phyloP scores from a whole-genome alignment of 495 filamentous ascomycete species.

The Aspergillus indologenus region DNA sequence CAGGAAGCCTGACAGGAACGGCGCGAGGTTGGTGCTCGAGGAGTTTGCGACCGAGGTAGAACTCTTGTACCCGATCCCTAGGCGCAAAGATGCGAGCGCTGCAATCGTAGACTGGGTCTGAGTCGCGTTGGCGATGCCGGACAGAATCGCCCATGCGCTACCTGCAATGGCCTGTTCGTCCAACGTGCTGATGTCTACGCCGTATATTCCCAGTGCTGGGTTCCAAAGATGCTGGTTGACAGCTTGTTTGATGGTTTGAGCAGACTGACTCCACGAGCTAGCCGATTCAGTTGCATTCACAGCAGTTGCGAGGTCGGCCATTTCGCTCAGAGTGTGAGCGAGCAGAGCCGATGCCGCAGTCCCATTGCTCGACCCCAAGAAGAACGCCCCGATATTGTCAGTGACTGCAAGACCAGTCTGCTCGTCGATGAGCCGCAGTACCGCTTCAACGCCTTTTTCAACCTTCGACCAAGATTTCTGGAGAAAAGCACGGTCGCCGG shows the following conservation, averaged over 20 bases:
- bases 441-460: constrained; percentile 6
- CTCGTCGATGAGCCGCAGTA: constrained; percentile 14
- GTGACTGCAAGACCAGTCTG: constrained; percentile 18
- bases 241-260: background rate
- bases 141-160: constrained; percentile 4
- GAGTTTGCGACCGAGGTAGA: constrained; percentile 9
- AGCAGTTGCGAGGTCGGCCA: background rate
- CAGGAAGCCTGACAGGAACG: constrained; percentile 29
- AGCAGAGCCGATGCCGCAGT: constrained; percentile 9
- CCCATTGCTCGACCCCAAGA: constrained; percentile 7
- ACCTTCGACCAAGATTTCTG: constrained; percentile 10
- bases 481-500: constrained; percentile 7
- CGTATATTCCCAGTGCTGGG: background rate
- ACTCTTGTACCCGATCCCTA: constrained; percentile 20
- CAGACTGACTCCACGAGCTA: background rate
- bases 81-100: constrained; percentile 5
- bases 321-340: constrained; percentile 4
- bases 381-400: constrained; percentile 9
- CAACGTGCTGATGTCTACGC: background rate
- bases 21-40: constrained; percentile 22
- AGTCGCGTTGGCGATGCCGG: background rate
- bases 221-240: constrained; percentile 11
- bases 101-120: constrained; percentile 6
- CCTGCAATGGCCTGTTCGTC: constrained; percentile 4
- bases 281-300: constrained; percentile 4